Conservation (phyloP, 2,329 filamentous ascomycete species). For the Diaporthe sp. region DNA sequence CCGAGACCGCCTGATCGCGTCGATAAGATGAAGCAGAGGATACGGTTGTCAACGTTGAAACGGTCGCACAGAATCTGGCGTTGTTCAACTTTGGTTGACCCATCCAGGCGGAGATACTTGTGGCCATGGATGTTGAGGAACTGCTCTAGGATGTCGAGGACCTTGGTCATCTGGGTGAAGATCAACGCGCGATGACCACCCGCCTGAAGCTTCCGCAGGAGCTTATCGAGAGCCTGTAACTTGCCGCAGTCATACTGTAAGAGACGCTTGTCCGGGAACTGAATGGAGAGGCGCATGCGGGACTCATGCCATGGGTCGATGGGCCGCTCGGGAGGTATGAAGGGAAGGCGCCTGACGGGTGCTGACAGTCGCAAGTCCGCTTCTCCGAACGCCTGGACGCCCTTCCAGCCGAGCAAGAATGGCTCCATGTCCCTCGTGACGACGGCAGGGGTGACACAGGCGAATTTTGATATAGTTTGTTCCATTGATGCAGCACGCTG, state of each 20-base stretch:
- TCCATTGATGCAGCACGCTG: slow-evolving; percentile 80
- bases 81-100: slow-evolving; percentile 95
- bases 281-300: slow-evolving; percentile 91
- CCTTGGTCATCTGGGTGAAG: slow-evolving; percentile 99
- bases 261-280: slow-evolving; percentile 96
- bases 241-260: slow-evolving; percentile 98
- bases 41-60: slow-evolving; percentile 94
- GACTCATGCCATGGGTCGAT: slow-evolving; percentile 93
- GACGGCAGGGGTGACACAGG: slow-evolving; percentile 90
- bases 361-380: slow-evolving; percentile 69
- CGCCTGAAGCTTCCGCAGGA: slow-evolving; percentile 87
- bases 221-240: slow-evolving; percentile 86
- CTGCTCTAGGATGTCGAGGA: slow-evolving; percentile 95
- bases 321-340: slow-evolving; percentile 66
- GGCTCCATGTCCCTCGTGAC: slow-evolving; percentile 82
- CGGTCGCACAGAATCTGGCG: slow-evolving; percentile 95
- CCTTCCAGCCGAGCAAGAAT: slow-evolving; percentile 73
- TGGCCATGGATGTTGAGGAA: slow-evolving; percentile 98
- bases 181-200: slow-evolving; percentile 95
- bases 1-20: slow-evolving; percentile 94
- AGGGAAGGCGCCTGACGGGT: slow-evolving; percentile 67
- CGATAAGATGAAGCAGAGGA: slow-evolving; percentile 94
- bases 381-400: slow-evolving; percentile 69
- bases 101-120: slow-evolving; percentile 95
- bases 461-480: slow-evolving; percentile 85